phyloP scores from a whole-genome alignment of 257 asterid species.

The Fraxinus excelsior region DNA sequence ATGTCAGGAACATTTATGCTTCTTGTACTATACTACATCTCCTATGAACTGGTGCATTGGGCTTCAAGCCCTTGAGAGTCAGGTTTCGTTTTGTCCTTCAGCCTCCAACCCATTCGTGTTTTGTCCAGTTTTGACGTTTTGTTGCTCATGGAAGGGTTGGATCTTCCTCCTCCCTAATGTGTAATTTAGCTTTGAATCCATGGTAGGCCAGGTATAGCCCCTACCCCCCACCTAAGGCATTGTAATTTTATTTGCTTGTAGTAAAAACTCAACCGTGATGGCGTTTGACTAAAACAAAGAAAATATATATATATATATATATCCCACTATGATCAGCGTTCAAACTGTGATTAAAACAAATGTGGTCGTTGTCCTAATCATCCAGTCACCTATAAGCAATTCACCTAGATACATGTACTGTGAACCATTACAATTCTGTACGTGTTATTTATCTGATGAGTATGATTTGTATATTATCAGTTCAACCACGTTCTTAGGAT shows the following conservation, averaged over 20 bases:
- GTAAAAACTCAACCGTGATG: neutral
- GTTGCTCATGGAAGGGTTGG: neutral
- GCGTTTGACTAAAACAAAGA: neutral
- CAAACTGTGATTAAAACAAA: neutral
- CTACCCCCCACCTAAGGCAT: neutral
- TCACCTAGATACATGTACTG: neutral
- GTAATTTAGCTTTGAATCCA: neutral
- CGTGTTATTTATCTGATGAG: neutral
- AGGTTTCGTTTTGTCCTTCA: neutral
- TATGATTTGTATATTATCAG: neutral
- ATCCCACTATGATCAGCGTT: neutral
- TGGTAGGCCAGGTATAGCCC: neutral
- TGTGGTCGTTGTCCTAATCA: neutral
- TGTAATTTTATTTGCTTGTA: neutral
- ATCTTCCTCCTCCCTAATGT: neutral
- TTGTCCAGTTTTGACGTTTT: neutral
- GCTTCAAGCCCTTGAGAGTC: neutral
- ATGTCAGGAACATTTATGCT: neutral
- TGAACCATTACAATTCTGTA: neutral
- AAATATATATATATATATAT: too few species aligned
- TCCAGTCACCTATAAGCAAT: neutral
- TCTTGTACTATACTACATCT: neutral
- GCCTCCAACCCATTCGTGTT: neutral
- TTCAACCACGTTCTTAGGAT: neutral
- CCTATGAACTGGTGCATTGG: neutral